phyloP scores from a whole-genome alignment of 1,284 basidiomycete genomes.

The Puccinia triticina region DNA sequence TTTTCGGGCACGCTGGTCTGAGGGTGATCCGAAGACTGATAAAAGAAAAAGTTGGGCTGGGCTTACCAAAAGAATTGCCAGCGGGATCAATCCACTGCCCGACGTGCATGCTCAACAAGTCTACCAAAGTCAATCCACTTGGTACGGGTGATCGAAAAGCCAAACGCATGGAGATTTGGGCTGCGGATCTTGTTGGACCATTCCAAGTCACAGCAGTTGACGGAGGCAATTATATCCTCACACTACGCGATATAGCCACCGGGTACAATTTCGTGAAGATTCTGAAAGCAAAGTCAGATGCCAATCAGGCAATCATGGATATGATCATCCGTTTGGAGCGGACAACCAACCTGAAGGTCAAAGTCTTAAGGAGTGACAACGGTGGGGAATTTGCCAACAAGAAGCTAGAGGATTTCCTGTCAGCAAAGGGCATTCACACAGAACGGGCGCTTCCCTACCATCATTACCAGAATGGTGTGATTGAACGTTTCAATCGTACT shows the following conservation, averaged over 20 bases:
- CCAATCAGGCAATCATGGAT: neutral
- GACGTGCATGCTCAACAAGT: neutral
- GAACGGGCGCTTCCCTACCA: slow-evolving; percentile 10
- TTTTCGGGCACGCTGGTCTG: slow-evolving; percentile 1
- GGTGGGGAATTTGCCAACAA: no score
- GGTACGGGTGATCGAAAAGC: neutral
- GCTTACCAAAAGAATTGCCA: neutral
- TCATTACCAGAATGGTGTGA: slow-evolving; percentile 22
- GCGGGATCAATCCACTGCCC: slow-evolving; percentile 12
- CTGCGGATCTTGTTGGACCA: slow-evolving; percentile 18
- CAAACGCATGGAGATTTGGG: neutral
- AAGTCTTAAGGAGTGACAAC: no score
- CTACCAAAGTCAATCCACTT: neutral
- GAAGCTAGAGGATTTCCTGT: neutral
- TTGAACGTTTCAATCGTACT: slow-evolving; percentile 6
- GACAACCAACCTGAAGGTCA: neutral
- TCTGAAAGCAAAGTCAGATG: neutral
- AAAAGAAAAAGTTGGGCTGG: neutral
- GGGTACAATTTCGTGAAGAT: neutral
- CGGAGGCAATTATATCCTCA: neutral
- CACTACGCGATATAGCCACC: neutral
- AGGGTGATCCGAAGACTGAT: neutral
- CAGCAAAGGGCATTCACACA: neutral
- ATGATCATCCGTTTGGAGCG: neutral
- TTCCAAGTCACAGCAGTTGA: neutral